Conservation (phyloP, 2,329 filamentous ascomycete genomes). For the Arachnomyces sp. region DNA sequence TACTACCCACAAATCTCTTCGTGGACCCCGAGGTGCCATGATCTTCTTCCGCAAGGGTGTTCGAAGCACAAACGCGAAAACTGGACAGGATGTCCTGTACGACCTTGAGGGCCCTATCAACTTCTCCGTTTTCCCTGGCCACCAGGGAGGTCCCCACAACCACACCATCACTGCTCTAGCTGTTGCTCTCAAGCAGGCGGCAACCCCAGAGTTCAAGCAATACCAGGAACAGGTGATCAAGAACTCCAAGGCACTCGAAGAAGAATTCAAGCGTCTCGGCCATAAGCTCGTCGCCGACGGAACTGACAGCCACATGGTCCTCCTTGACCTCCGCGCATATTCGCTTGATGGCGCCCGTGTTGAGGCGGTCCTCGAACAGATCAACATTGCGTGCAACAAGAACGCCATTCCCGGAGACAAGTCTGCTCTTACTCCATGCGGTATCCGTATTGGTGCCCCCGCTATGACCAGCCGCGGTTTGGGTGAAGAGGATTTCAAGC, state of each 20-base stretch:
- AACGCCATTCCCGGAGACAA: slow-evolving; percentile 98
- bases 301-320: slow-evolving; percentile 94
- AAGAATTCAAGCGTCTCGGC: slow-evolving; percentile 60
- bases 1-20: slow-evolving; percentile 94
- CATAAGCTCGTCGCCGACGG: slow-evolving; percentile 90
- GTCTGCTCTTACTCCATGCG: slow-evolving; percentile 86
- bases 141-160: slow-evolving; percentile 97
- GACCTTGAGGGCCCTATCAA: slow-evolving; percentile 93
- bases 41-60: slow-evolving; percentile 98
- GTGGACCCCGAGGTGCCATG: slow-evolving; percentile 90
- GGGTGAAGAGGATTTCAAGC: slow-evolving; percentile 83
- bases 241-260: slow-evolving; percentile 83
- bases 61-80: slow-evolving; percentile 73
- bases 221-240: slow-evolving; percentile 87
- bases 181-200: slow-evolving; percentile 90
- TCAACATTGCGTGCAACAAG: slow-evolving; percentile 99
- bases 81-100: slow-evolving; percentile 76
- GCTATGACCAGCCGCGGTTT: slow-evolving; percentile 97
- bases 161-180: slow-evolving; percentile 96
- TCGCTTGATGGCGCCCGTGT: slow-evolving; percentile 84
- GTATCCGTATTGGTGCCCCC: slow-evolving; percentile 91
- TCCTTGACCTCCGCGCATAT: slow-evolving; percentile 85
- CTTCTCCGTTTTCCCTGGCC: slow-evolving; percentile 91
- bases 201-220: slow-evolving; percentile 77
- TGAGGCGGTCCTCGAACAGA: slow-evolving; percentile 91